Conservation (phyloP, 306 rosid species). For the Inga oerstediana region DNA sequence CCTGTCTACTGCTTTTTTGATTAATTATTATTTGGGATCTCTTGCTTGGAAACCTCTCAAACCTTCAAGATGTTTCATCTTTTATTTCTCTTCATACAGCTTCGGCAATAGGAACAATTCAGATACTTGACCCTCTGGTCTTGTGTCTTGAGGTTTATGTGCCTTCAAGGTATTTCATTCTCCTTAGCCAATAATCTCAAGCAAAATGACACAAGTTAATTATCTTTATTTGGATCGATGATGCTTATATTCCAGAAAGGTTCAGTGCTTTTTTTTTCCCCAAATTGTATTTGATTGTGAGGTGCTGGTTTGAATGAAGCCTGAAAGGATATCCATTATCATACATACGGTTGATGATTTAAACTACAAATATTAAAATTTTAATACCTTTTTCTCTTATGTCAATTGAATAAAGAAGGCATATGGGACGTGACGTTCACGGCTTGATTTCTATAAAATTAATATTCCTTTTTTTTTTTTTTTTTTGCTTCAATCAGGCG, state of each 20-base stretch:
- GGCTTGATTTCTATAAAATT: constrained; percentile 28
- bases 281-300: not conserved
- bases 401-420: constrained; percentile 19
- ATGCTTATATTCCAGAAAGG: constrained; percentile 5
- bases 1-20: not conserved
- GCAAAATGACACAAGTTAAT: constrained; percentile 20
- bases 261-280: not conserved
- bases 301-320: not conserved
- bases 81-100: constrained; percentile 36
- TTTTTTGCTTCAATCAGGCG: constrained; percentile 1
- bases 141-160: constrained; percentile 12
- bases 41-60: constrained; percentile 9
- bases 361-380: not conserved
- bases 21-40: constrained; percentile 19
- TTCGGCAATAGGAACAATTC: constrained; percentile 42
- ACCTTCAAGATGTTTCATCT: not conserved
- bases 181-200: constrained; percentile 25
- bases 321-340: not conserved
- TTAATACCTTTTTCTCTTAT: not conserved
- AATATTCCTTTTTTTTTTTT: constrained; percentile 7
- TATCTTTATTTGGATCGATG: not conserved
- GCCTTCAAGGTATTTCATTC: constrained; percentile 17
- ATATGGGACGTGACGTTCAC: constrained; percentile 27
- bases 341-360: not conserved
- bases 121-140: constrained; percentile 35